Conservation (phyloP, 768 basidiomycete genomes). For the Austroboletus festivus region DNA sequence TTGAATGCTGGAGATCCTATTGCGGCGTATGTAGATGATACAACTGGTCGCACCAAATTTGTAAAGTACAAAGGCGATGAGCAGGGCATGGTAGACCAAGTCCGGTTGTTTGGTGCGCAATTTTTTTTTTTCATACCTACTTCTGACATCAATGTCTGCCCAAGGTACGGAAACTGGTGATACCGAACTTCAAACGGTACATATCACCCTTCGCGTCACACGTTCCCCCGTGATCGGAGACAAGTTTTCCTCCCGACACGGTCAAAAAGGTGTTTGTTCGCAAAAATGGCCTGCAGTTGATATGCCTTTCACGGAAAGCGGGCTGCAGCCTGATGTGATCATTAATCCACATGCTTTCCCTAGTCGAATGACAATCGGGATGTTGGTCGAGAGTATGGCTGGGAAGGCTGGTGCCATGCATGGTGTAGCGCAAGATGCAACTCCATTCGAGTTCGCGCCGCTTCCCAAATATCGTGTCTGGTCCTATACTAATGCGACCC, state of each 20-base stretch:
- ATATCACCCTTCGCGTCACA: constrained; percentile 89
- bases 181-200: constrained; percentile 85
- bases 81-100: constrained; percentile 82
- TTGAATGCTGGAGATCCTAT: constrained; percentile 75
- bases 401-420: constrained; percentile 99
- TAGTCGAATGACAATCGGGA: constrained; percentile 99
- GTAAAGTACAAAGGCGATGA: constrained; percentile 98
- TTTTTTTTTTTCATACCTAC: not conserved
- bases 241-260: constrained; percentile 98
- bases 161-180: constrained; percentile 88
- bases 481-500: constrained; percentile 8
- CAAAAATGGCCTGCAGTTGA: constrained; percentile 98
- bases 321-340: constrained; percentile 98
- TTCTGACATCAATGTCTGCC: constrained; percentile 2
- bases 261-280: constrained; percentile 99
- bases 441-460: constrained; percentile 84
- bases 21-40: constrained; percentile 86
- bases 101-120: constrained; percentile 77
- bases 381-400: constrained; percentile 99
- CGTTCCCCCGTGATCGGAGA: constrained; percentile 97
- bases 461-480: constrained; percentile 2
- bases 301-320: constrained; percentile 99
- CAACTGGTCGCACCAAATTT: constrained; percentile 74
- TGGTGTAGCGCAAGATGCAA: constrained; percentile 96
- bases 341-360: constrained; percentile 99